These are phyloP conservation scores for Daphne laureola DNA, from an alignment of 441 rosid genomes.

Conservation along the genomic window DNA sequence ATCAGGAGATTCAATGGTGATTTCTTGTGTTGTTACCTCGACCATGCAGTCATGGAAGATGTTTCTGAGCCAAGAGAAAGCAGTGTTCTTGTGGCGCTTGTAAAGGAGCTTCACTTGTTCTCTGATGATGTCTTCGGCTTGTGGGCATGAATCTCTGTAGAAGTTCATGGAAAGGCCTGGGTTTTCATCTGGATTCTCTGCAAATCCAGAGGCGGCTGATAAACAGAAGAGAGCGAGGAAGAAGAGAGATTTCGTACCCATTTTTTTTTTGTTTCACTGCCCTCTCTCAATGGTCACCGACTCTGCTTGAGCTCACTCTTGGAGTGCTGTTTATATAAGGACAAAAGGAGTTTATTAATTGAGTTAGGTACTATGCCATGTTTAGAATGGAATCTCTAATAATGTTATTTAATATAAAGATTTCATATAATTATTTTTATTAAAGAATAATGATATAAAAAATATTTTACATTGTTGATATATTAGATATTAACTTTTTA, in stretches of 20 bases:
- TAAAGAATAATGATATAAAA: too few species aligned
- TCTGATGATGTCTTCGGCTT: constrained; percentile 80
- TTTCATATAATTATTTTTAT: too few species aligned
- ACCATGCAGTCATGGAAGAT: constrained; percentile 99
- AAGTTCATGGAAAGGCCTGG: constrained; percentile 79
- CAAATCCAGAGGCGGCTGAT: constrained; percentile 40
- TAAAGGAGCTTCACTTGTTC: constrained; percentile 90
- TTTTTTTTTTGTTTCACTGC: constrained; percentile 14
- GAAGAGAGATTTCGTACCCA: constrained; percentile 52
- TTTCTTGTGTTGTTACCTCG: constrained; percentile 36
- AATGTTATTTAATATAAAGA: too few species aligned
- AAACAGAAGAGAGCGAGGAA: constrained; percentile 44
- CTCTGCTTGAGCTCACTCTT: constrained; percentile 15
- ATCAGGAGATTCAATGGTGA: not conserved
- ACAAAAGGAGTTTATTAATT: constrained; percentile 3
- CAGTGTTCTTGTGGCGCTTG: constrained; percentile 99
- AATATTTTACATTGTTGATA: too few species aligned
- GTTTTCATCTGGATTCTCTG: constrained; percentile 37
- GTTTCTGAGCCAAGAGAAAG: constrained; percentile 97
- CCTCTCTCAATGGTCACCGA: constrained; percentile 20
- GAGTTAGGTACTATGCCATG: too few species aligned
- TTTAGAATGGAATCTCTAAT: too few species aligned
- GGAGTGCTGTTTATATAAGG: constrained; percentile 31
- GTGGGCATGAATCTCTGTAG: constrained; percentile 88
- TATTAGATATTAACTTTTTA: too few species aligned